A percentile compares a stretch with the other conserved stretches of the same genome.
phyloP scores from a whole-genome alignment of 2,329 filamentous ascomycete genomes.

The Phoma herbarum region DNA sequence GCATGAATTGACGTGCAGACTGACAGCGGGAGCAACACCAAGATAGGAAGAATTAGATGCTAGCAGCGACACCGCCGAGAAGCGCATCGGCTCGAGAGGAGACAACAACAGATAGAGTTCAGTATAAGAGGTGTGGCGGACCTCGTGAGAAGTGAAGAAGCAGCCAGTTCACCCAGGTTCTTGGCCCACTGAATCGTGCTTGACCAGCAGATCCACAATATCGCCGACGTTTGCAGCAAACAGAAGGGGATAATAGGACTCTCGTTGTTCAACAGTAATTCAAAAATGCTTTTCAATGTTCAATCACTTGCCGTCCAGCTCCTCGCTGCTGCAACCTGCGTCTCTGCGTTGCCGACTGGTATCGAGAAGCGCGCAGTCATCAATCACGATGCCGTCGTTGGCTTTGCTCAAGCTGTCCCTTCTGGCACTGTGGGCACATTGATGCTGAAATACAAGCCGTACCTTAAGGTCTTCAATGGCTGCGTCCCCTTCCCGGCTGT shows the following conservation, averaged over 20 bases:
- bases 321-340: slow-evolving; percentile 29
- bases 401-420: slow-evolving; percentile 64
- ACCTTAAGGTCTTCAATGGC: slow-evolving; percentile 64
- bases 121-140: slow-evolving; percentile 9
- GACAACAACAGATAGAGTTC: background rate
- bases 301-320: slow-evolving; percentile 36
- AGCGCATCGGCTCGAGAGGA: background rate
- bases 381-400: slow-evolving; percentile 59
- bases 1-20: slow-evolving; percentile 12
- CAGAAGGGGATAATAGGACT: background rate
- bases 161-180: background rate
- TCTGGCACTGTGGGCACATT: slow-evolving; percentile 56
- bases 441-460: slow-evolving; percentile 66
- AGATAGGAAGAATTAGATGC: slow-evolving; percentile 1
- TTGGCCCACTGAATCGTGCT: background rate
- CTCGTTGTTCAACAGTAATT: background rate
- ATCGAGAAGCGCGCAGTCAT: slow-evolving; percentile 56
- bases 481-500: slow-evolving; percentile 72
- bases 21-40: slow-evolving; percentile 11
- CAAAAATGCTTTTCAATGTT: slow-evolving; percentile 38
- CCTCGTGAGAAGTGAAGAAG: slow-evolving; percentile 3
- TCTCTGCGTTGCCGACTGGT: slow-evolving; percentile 35
- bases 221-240: background rate
- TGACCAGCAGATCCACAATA: slow-evolving; percentile 5
- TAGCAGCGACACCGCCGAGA: background rate